Conservation (phyloP, 129 eudicot genomes). For the Mikania micrantha region DNA sequence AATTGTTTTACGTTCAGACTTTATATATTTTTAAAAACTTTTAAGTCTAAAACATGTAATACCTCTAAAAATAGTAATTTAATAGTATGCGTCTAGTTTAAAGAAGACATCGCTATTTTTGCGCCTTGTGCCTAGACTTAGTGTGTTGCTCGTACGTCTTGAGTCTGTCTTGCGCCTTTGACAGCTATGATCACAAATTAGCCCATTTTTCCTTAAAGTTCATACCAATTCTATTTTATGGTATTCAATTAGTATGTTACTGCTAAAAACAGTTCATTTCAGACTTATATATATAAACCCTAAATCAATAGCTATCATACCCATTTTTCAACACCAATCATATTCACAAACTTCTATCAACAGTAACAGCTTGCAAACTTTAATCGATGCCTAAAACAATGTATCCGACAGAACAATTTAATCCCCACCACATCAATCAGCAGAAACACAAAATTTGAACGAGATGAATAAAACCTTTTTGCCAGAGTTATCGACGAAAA, state of each 20-base stretch:
- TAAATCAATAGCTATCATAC: slow-evolving; percentile 13
- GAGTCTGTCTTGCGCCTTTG: too few species aligned
- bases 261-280: not conserved
- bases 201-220: not conserved
- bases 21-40: too few species aligned
- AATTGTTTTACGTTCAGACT: too few species aligned
- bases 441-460: not conserved
- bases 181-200: too few species aligned
- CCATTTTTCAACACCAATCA: not conserved
- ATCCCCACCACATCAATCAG: not conserved
- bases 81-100: too few species aligned
- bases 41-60: too few species aligned
- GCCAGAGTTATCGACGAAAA: slow-evolving; percentile 68
- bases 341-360: not conserved
- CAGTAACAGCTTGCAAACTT: too few species aligned
- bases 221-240: not conserved
- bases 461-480: slow-evolving; percentile 46
- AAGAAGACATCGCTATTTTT: too few species aligned
- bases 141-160: too few species aligned
- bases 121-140: too few species aligned
- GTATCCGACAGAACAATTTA: not conserved
- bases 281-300: slow-evolving; percentile 2
- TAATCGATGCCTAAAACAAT: not conserved
- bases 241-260: not conserved
- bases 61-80: too few species aligned